phyloP scores from a whole-genome alignment of 1,139 yeast genomes.

The Diutina siamensis region DNA sequence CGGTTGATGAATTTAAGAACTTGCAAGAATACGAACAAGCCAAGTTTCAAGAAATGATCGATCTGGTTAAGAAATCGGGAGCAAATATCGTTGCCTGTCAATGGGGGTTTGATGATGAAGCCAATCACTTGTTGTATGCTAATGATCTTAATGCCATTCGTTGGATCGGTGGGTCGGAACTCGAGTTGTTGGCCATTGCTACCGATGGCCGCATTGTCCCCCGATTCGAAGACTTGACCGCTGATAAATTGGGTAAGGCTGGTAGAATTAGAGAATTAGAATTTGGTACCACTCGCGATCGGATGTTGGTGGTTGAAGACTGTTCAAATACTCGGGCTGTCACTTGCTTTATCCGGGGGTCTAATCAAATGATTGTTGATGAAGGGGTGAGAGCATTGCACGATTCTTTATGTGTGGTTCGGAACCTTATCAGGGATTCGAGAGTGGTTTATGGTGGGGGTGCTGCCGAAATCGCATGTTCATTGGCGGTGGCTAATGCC shows the following conservation, averaged over 20 bases:
- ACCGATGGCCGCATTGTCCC: slow-evolving; percentile 97
- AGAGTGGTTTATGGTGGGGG: slow-evolving; percentile 98
- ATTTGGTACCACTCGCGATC: slow-evolving; percentile 93
- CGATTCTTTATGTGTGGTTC: slow-evolving; percentile 93
- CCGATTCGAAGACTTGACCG: slow-evolving; percentile 80
- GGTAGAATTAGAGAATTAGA: slow-evolving; percentile 79
- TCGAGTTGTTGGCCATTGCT: slow-evolving; percentile 93
- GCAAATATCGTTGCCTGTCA: slow-evolving; percentile 97
- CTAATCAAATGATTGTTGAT: slow-evolving; percentile 94
- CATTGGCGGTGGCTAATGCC: slow-evolving; percentile 81
- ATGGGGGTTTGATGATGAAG: slow-evolving; percentile 99
- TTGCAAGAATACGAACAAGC: slow-evolving; percentile 87
- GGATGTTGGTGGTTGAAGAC: slow-evolving; percentile 91
- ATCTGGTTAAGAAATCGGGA: slow-evolving; percentile 75
- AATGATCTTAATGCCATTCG: slow-evolving; percentile 90
- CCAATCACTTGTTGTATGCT: slow-evolving; percentile 82
- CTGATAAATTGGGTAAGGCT: slow-evolving; percentile 79
- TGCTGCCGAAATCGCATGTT: slow-evolving; percentile 91
- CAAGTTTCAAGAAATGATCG: slow-evolving; percentile 86
- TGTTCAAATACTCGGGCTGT: slow-evolving; percentile 85
- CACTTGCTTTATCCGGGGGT: slow-evolving; percentile 87
- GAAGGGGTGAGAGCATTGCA: slow-evolving; percentile 95
- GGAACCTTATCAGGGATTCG: slow-evolving; percentile 85
- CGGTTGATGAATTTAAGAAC: slow-evolving; percentile 85
- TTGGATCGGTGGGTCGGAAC: slow-evolving; percentile 98